Evolutionary conservation across 2,329 filamentous ascomycete genomes (phyloP).

Genomic region (Chrysoporthe cubensis): DNA sequence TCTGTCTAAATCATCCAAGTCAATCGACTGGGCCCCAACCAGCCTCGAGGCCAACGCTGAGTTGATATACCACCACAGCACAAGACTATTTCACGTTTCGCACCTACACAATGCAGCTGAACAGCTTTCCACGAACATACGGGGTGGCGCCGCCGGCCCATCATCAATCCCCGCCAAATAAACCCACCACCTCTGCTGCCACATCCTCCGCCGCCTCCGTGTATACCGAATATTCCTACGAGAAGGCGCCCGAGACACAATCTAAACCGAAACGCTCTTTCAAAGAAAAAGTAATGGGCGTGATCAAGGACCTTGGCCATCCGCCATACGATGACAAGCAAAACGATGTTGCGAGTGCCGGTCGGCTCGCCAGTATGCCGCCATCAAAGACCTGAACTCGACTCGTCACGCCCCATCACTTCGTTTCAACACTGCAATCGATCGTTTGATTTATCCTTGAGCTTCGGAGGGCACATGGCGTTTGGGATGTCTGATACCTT

Average conservation of each 20-base stretch:
- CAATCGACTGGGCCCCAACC: neutral
- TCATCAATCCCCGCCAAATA: neutral
- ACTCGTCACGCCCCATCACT: neutral
- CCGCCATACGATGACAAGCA: conserved; percentile 18
- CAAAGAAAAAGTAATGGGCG: conserved; percentile 24
- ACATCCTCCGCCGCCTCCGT: conserved; percentile 37
- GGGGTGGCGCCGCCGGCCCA: neutral
- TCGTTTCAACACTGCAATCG: conserved; percentile 4
- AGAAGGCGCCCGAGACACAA: conserved; percentile 33
- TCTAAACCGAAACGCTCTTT: conserved; percentile 24
- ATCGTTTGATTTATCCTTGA: neutral
- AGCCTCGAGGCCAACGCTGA: conserved; percentile 1
- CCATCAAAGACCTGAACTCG: conserved; percentile 14
- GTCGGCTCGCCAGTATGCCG: conserved; percentile 19
- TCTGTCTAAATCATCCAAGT: no score
- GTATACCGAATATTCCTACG: conserved; percentile 38
- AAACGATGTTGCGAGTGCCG: conserved; percentile 9
- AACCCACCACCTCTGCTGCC: neutral
- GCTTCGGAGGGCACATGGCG: neutral
- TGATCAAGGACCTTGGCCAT: conserved; percentile 24
- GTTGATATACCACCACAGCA: neutral
- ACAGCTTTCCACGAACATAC: conserved; percentile 6
- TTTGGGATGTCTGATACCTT: neutral
- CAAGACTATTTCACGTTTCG: neutral
- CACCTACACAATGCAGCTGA: neutral